Percentiles rank a stretch among this genome's conserved stretches.
These are phyloP conservation scores for Entophlyctis helioformis DNA, from an alignment of 192 early-diverging fungal species.

Conservation along the genomic window DNA sequence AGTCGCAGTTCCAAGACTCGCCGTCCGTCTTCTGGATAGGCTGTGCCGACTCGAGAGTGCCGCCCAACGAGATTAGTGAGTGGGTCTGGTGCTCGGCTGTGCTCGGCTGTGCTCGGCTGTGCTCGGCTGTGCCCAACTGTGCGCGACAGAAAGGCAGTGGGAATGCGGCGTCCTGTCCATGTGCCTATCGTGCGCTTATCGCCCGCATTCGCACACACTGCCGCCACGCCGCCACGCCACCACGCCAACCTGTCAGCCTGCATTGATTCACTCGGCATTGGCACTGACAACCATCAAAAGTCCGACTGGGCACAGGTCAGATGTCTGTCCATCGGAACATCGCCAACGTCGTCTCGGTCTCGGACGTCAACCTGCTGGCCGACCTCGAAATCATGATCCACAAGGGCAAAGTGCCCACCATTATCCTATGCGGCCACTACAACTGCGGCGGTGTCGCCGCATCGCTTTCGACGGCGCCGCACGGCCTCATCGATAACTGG, in stretches of 20 bases:
- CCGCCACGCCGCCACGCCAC: too few species aligned
- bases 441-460: constrained; percentile 31
- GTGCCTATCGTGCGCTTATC: too few species aligned
- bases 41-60: constrained; percentile 88
- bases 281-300: too few species aligned
- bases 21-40: constrained; percentile 90
- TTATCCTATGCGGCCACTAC: constrained; percentile 73
- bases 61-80: constrained; percentile 56
- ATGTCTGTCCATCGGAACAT: constrained; percentile 97
- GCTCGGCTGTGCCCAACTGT: too few species aligned
- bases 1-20: too few species aligned
- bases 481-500: constrained; percentile 89
- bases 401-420: constrained; percentile 77
- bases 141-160: too few species aligned
- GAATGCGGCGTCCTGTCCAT: too few species aligned
- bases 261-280: too few species aligned
- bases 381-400: constrained; percentile 91
- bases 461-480: constrained; percentile 12
- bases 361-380: constrained; percentile 69
- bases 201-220: too few species aligned
- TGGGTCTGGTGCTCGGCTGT: too few species aligned
- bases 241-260: too few species aligned
- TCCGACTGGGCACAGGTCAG: constrained; percentile 60
- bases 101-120: too few species aligned
- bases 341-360: constrained; percentile 75